These are phyloP conservation scores for Dalechampia spathulata DNA, from an alignment of 441 rosid genomes.

Conservation along the genomic window DNA sequence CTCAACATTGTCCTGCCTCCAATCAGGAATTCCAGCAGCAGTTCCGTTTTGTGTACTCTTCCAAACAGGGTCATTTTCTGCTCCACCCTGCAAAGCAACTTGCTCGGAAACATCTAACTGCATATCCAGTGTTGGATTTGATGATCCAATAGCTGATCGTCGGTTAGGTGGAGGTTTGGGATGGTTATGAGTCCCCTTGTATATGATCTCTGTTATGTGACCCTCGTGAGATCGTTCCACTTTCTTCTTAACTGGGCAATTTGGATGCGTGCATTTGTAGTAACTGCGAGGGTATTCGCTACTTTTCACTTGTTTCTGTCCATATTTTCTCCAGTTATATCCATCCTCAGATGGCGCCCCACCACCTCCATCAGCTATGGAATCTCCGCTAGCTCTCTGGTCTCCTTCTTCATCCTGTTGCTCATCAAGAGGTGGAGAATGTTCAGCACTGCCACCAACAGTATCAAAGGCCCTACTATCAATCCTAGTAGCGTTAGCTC, in stretches of 20 bases:
- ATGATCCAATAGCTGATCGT: conserved; percentile 32
- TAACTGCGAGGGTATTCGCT: conserved; percentile 73
- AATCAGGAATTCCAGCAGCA: conserved; percentile 31
- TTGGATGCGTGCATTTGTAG: conserved; percentile 65
- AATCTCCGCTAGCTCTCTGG: conserved; percentile 58
- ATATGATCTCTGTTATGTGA: conserved; percentile 67
- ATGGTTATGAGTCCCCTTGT: conserved; percentile 61
- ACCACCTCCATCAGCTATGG: conserved; percentile 41
- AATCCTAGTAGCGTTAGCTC: conserved; percentile 19
- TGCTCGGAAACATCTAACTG: conserved; percentile 32
- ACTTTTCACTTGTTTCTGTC: conserved; percentile 68
- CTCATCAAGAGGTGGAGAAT: conserved; percentile 53
- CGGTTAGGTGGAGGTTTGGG: conserved; percentile 44
- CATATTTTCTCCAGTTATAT: conserved; percentile 68
- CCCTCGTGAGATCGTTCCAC: conserved; percentile 64
- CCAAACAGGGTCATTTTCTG: conserved; percentile 44
- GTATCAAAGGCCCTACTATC: conserved; percentile 41
- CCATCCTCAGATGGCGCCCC: conserved; percentile 52
- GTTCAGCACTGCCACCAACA: conserved; percentile 36
- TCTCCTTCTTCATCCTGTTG: conserved; percentile 62
- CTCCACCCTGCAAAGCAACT: conserved; percentile 28
- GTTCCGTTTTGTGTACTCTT: conserved; percentile 33
- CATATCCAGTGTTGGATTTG: conserved; percentile 26
- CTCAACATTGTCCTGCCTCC: conserved; percentile 61
- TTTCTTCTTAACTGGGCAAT: conserved; percentile 55